phyloP scores from a whole-genome alignment of 768 basidiomycete genomes.

The Rhizopogon rudus region DNA sequence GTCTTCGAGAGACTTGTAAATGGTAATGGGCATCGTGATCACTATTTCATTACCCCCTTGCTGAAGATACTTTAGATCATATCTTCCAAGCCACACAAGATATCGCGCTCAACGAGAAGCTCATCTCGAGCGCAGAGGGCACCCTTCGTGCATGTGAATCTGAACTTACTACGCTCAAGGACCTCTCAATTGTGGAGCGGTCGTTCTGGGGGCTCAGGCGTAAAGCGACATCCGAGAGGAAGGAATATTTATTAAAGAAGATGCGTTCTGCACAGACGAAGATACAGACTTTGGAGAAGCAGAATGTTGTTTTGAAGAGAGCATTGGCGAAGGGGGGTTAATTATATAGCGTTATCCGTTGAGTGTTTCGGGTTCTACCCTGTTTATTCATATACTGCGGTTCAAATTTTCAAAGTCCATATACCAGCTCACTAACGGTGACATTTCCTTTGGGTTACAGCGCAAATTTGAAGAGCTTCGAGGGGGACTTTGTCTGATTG shows the following conservation, averaged over 20 bases:
- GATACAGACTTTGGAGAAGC: slow-evolving; percentile 63
- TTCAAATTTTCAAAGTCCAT: no score
- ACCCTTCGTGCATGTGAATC: slow-evolving; percentile 70
- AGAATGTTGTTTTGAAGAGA: slow-evolving; percentile 65
- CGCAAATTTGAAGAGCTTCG: no score
- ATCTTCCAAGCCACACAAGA: slow-evolving; percentile 81
- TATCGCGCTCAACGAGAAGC: slow-evolving; percentile 71
- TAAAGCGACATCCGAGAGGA: slow-evolving; percentile 52
- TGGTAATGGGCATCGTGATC: slow-evolving; percentile 36
- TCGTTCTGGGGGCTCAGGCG: slow-evolving; percentile 41
- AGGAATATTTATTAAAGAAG: slow-evolving; percentile 66
- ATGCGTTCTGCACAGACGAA: slow-evolving; percentile 67
- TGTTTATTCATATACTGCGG: no score
- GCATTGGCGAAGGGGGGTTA: slow-evolving; percentile 38
- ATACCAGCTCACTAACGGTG: no score
- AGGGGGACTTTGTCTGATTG: no score
- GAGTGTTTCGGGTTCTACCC: no score
- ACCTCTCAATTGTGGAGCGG: slow-evolving; percentile 50
- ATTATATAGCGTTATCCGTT: not conserved
- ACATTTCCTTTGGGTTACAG: no score
- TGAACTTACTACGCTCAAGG: slow-evolving; percentile 65
- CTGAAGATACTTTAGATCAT: slow-evolving; percentile 41
- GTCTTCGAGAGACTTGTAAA: slow-evolving; percentile 80
- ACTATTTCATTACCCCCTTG: not conserved
- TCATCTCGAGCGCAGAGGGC: slow-evolving; percentile 52